Percentiles rank a stretch among this genome's conserved stretches.
Evolutionary conservation across 805 yeast species (phyloP).

Genomic region (Yarrowia sp.): DNA sequence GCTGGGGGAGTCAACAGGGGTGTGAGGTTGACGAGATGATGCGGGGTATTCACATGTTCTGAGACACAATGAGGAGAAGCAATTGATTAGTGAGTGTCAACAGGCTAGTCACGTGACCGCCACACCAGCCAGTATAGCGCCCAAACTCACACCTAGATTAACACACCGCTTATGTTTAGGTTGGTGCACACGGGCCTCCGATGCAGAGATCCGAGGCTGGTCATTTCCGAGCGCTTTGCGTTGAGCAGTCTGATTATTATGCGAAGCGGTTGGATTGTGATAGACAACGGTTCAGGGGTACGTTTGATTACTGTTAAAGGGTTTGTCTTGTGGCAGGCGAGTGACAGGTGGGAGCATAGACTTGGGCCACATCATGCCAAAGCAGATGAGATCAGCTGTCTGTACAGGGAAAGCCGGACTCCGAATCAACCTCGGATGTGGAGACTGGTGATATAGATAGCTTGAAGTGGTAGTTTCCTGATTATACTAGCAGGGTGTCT

Average conservation of each 20-base stretch:
- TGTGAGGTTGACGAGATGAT: neutral
- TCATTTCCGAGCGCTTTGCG: neutral
- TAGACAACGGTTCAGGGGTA: neutral
- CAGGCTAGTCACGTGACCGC: too few relatives aligned
- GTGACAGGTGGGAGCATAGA: too few relatives aligned
- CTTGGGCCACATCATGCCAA: too few relatives aligned
- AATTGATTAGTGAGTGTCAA: too few relatives aligned
- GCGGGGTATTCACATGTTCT: neutral
- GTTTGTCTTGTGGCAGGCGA: too few relatives aligned
- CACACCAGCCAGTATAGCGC: neutral
- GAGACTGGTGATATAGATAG: too few relatives aligned
- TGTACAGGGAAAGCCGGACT: too few relatives aligned
- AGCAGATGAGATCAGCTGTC: too few relatives aligned
- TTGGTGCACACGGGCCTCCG: conserved; percentile 9
- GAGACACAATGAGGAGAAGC: neutral
- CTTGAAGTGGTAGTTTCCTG: too few relatives aligned
- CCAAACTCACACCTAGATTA: conserved; percentile 3
- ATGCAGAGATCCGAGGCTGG: conserved; percentile 11
- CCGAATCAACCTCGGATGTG: too few relatives aligned
- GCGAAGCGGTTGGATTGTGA: neutral
- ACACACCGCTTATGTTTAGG: conserved; percentile 10
- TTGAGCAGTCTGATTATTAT: neutral
- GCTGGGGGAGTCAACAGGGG: neutral
- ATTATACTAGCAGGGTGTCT: too few relatives aligned
- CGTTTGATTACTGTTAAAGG: neutral